phyloP scores from a whole-genome alignment of 208 protist species.

The Phytomonas sp. region DNA sequence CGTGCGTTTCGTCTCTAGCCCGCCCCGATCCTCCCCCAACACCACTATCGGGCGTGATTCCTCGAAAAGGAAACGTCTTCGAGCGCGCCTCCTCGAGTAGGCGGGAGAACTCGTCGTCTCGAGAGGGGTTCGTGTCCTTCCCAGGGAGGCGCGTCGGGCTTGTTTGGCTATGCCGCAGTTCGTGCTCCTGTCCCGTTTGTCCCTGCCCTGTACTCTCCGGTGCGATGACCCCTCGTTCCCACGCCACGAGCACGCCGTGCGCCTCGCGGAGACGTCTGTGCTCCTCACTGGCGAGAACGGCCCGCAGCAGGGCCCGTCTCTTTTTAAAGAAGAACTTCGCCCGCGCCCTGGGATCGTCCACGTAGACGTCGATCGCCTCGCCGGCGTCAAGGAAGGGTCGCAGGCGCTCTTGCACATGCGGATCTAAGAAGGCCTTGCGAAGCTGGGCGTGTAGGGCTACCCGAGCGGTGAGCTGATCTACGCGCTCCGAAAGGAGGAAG shows the following conservation, averaged over 20 bases:
- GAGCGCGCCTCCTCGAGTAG: neutral
- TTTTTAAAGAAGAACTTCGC: conserved; percentile 71
- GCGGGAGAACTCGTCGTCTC: too few species aligned
- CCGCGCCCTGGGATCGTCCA: conserved; percentile 45
- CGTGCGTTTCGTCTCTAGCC: conserved; percentile 81
- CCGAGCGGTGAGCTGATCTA: conserved; percentile 55
- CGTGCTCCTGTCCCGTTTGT: too few species aligned
- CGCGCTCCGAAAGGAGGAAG: conserved; percentile 37
- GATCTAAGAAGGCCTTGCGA: conserved; percentile 50
- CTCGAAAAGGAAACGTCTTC: neutral
- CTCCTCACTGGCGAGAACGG: conserved; percentile 44
- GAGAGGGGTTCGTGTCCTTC: too few species aligned
- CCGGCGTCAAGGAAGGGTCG: conserved; percentile 42
- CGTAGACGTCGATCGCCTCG: conserved; percentile 37
- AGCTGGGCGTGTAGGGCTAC: conserved; percentile 80
- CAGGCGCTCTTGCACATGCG: conserved; percentile 43
- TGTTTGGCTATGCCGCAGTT: too few species aligned
- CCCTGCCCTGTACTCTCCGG: conserved; percentile 10
- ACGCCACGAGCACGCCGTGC: conserved; percentile 64
- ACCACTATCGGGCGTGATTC: too few species aligned
- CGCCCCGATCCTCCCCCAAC: conserved; percentile 5
- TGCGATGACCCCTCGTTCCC: conserved; percentile 74
- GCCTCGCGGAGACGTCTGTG: conserved; percentile 63
- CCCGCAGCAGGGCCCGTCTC: conserved; percentile 59
- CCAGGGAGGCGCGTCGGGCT: too few species aligned